Percentiles rank a stretch among this genome's conserved stretches.
These are phyloP conservation scores for Gossypium turneri DNA, from an alignment of 345 rosid genomes.

Conservation along the genomic window DNA sequence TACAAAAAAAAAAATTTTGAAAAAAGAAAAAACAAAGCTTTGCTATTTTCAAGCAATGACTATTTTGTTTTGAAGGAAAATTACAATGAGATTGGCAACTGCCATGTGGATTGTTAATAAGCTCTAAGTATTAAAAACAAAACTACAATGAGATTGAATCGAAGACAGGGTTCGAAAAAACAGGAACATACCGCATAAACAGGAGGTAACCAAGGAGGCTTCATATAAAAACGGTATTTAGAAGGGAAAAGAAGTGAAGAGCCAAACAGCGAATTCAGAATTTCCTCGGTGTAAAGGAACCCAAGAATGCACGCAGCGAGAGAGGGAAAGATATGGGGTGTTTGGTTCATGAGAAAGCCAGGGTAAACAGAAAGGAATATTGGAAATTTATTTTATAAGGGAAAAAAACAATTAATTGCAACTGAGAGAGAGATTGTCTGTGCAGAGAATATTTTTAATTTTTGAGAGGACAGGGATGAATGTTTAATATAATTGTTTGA, in stretches of 20 bases:
- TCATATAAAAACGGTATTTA: neutral
- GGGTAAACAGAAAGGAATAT: constrained; percentile 12
- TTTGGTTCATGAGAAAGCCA: constrained; percentile 17
- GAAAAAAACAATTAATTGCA: neutral
- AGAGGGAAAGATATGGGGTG: neutral
- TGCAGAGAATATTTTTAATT: neutral
- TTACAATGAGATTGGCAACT: neutral
- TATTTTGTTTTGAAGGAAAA: constrained; percentile 20
- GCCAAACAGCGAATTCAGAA: too few relatives aligned
- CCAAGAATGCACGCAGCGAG: constrained; percentile 3
- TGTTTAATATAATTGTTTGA: neutral
- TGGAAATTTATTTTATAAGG: neutral
- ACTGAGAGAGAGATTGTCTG: neutral
- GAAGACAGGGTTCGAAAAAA: constrained; percentile 18
- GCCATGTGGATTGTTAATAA: neutral
- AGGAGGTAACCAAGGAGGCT: constrained; percentile 51
- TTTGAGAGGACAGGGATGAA: neutral
- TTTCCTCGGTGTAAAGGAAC: neutral
- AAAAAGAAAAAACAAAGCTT: constrained; percentile 21
- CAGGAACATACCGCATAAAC: constrained; percentile 32
- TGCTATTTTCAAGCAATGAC: constrained; percentile 25
- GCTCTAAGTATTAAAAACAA: neutral
- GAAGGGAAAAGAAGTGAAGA: too few relatives aligned
- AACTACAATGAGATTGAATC: constrained; percentile 17
- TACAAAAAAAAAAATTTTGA: neutral